Evolutionary conservation across 345 rosid genomes (phyloP), one percentile per base, ranked within the genome.

Genomic region (Gossypium sturtianum): DNA sequence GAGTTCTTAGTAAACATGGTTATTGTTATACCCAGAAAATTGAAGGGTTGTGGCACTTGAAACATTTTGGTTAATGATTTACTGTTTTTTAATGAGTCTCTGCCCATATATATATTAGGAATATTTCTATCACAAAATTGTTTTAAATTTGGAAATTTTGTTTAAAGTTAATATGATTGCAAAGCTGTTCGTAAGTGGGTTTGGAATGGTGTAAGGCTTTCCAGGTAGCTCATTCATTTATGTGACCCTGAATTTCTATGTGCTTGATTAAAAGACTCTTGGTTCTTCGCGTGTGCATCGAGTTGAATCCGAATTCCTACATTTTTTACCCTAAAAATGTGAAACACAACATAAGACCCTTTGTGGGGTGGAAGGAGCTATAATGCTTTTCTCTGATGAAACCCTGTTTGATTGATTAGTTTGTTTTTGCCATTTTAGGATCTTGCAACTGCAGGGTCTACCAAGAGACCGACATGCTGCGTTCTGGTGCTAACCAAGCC

Each of bases 381-480:
- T 34, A 34, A 34, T 34, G 41, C 25, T 13, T 63, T 5, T 41
- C 48, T 41, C 1, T 41, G 1, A 41, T 64, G 69, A 13, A 9
- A 64, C 25, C 51, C 3, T 41, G 51, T 29, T 20, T 74, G 52
- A 52, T 74, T 16, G 60, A 4, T 34, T 34, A 34, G 38, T 34
- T 34, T 34, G 6, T 34, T 34, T 34, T 34, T 77, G 54, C 59
- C 38, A 48, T 70, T 76, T 22, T 84, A 94, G 98, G 98, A 94
- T 79, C 95, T 94, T 81, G 97, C 97, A 0, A 89, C 87, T 74
- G 97, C 97, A 0, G 97, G 97, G 2, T 86, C 89, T 12, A 92
- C 98, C 34, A 94, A 92, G 84, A 82, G 98, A 74, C 98, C 97
- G 7, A 94, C 97, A 15, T 94, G 98, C 72, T 94, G 98, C 58